These are phyloP conservation scores for Melastoma candidum DNA, from an alignment of 441 rosid species.

Conservation along the genomic window DNA sequence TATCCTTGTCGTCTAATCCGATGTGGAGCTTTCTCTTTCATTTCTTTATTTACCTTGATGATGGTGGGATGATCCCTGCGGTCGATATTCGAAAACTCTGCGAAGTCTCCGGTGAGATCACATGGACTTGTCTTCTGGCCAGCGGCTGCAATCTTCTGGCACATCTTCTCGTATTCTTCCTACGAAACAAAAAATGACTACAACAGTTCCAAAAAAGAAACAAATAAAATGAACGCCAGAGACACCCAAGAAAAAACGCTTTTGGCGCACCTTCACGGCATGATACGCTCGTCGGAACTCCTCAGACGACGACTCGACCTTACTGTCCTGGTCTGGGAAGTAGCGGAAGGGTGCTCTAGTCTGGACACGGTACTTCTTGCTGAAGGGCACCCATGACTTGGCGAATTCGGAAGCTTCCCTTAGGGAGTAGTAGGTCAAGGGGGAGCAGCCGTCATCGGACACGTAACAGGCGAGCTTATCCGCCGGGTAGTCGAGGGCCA, in stretches of 20 bases:
- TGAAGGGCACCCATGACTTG: slow-evolving; percentile 49
- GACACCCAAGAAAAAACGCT: neutral
- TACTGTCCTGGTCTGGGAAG: neutral
- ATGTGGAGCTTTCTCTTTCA: too few relatives aligned
- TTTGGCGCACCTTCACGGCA: slow-evolving; percentile 30
- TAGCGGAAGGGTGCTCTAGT: slow-evolving; percentile 36
- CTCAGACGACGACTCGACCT: neutral
- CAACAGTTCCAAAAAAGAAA: too few relatives aligned
- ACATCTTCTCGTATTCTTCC: neutral
- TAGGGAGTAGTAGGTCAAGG: slow-evolving; percentile 58
- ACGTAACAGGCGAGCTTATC: slow-evolving; percentile 53
- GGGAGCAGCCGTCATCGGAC: slow-evolving; percentile 67
- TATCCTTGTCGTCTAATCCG: too few relatives aligned
- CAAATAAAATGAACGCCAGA: neutral
- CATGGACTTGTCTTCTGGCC: too few relatives aligned
- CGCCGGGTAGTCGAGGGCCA: slow-evolving; percentile 58
- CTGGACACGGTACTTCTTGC: slow-evolving; percentile 31
- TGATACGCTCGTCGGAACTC: slow-evolving; percentile 42
- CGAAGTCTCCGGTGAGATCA: too few relatives aligned
- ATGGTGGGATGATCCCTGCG: too few relatives aligned
- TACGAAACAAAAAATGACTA: neutral
- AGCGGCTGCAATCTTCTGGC: too few relatives aligned
- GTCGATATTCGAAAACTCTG: too few relatives aligned
- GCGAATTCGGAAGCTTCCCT: slow-evolving; percentile 57
- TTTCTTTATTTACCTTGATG: too few relatives aligned